Evolutionary conservation across 2,329 filamentous ascomycete genomes (phyloP).

Genomic region (Periglandula ipomoeae): DNA sequence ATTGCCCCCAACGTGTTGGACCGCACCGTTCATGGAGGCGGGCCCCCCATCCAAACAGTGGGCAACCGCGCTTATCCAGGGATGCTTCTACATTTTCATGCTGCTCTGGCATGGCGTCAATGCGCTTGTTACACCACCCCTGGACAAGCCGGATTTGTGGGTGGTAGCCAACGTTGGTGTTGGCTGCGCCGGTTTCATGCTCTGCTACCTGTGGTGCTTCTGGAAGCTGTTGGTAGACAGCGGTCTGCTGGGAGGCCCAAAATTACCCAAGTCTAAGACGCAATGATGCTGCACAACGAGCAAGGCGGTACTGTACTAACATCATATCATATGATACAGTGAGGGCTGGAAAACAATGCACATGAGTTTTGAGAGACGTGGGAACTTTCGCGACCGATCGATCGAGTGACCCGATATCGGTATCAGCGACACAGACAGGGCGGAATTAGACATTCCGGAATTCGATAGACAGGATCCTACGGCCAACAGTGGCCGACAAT

Average conservation of each 20-base stretch:
- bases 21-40: constrained; percentile 53
- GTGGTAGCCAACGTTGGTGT: constrained; percentile 83
- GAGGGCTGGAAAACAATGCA: not conserved
- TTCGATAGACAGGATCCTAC: not conserved
- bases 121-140: constrained; percentile 56
- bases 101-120: constrained; percentile 73
- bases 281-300: constrained; percentile 14
- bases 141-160: constrained; percentile 85
- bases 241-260: constrained; percentile 32
- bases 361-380: not conserved
- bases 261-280: constrained; percentile 26
- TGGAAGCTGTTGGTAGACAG: constrained; percentile 57
- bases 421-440: not conserved
- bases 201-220: constrained; percentile 90
- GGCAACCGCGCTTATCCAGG: constrained; percentile 60
- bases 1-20: constrained; percentile 67
- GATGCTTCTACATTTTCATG: constrained; percentile 69
- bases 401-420: not conserved
- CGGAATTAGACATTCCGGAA: not conserved
- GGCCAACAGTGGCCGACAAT: not conserved
- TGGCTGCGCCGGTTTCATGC: constrained; percentile 72
- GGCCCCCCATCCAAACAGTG: constrained; percentile 27
- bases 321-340: not conserved
- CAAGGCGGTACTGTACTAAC: not conserved
- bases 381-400: not conserved